phyloP scores from a whole-genome alignment of 2,329 filamentous ascomycete genomes.

The Aspergillus melleus region DNA sequence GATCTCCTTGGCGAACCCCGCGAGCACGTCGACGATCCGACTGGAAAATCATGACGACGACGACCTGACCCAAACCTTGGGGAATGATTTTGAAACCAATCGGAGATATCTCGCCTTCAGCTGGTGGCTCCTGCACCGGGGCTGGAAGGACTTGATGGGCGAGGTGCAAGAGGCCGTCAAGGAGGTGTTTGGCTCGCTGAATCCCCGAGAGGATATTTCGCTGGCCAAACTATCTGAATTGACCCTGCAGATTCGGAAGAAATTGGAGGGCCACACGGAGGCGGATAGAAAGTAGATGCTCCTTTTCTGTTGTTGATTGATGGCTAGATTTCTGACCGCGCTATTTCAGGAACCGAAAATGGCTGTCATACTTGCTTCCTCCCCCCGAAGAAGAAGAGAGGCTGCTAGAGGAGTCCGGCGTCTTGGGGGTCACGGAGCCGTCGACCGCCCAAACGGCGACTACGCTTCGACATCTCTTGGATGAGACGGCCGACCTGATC shows the following conservation, averaged over 20 bases:
- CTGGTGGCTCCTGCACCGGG: conserved; percentile 94
- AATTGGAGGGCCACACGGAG: conserved; percentile 74
- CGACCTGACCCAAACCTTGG: conserved; percentile 80
- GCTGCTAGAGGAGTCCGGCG: conserved; percentile 83
- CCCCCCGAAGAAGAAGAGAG: conserved; percentile 74
- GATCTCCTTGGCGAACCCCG: conserved; percentile 78
- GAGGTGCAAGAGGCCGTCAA: conserved; percentile 83
- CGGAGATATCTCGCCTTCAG: conserved; percentile 92
- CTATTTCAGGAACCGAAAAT: conserved; percentile 56
- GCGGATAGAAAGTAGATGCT: conserved; percentile 57
- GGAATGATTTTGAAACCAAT: conserved; percentile 95
- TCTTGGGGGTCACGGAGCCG: conserved; percentile 49
- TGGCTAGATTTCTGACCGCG: conserved; percentile 25
- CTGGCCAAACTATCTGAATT: conserved; percentile 78
- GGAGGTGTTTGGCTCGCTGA: conserved; percentile 84
- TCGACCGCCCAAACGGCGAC: conserved; percentile 37
- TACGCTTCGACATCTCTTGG: conserved; percentile 77
- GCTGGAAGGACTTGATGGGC: conserved; percentile 79
- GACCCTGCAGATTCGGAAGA: conserved; percentile 78
- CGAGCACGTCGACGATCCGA: conserved; percentile 73
- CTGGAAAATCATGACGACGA: conserved; percentile 95
- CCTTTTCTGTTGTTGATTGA: not conserved
- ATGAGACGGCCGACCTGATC: conserved; percentile 93
- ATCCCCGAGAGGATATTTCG: conserved; percentile 83
- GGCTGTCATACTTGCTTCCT: conserved; percentile 83